Conservation (phyloP, 2,329 filamentous ascomycete species). For the Ophiosphaerella korrae region DNA sequence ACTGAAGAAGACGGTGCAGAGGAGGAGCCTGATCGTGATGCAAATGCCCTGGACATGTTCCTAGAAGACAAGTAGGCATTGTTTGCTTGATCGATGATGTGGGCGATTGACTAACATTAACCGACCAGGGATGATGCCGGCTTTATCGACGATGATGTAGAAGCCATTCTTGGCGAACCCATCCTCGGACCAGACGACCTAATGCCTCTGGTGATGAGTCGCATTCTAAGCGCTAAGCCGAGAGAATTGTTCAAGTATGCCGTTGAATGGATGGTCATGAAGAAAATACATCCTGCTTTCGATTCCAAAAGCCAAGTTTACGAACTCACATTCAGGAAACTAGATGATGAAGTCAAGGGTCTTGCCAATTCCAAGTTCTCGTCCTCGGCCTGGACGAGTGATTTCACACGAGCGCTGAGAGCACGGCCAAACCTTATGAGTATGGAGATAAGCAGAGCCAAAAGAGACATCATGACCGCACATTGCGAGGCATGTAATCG, state of each 20-base stretch:
- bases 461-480: slow-evolving; percentile 20
- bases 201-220: slow-evolving; percentile 3
- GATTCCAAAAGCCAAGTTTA: slow-evolving; percentile 68
- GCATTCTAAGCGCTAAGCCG: slow-evolving; percentile 68
- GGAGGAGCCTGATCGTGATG: slow-evolving; percentile 25
- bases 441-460: slow-evolving; percentile 32
- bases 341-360: slow-evolving; percentile 72
- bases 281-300: slow-evolving; percentile 75
- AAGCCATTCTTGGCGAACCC: slow-evolving; percentile 57
- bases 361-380: slow-evolving; percentile 73
- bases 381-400: slow-evolving; percentile 70
- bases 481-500: slow-evolving; percentile 75
- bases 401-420: slow-evolving; percentile 69
- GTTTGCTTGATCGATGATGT: too few species aligned
- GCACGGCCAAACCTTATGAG: slow-evolving; percentile 64
- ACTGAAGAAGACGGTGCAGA: slow-evolving; percentile 35
- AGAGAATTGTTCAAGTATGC: slow-evolving; percentile 75
- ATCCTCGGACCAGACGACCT: slow-evolving; percentile 4
- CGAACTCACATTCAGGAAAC: slow-evolving; percentile 69
- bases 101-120: too few species aligned
- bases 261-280: slow-evolving; percentile 82
- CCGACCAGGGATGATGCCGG: slow-evolving; percentile 58
- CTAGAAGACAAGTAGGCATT: not conserved
- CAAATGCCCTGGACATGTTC: slow-evolving; percentile 51
- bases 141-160: slow-evolving; percentile 68